Evolutionary conservation across 345 rosid genomes (phyloP).

Genomic region (Eucalyptus guilfoylei): DNA sequence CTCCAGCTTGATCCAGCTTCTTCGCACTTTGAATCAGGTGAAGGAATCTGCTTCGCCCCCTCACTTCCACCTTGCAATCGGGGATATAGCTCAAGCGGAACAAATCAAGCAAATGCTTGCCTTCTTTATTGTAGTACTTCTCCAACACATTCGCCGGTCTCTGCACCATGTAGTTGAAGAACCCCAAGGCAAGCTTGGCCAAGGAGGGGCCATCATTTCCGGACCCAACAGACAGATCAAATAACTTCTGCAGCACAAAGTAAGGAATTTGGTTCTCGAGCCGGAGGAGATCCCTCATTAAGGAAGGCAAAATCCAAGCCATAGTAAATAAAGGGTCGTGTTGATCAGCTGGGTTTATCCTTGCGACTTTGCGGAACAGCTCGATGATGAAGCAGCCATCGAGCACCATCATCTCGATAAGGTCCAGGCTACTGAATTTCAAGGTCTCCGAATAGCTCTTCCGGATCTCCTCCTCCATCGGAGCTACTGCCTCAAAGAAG

Average conservation of each 20-base stretch:
- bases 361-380: conserved; percentile 41
- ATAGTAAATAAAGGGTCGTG: conserved; percentile 59
- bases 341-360: conserved; percentile 9
- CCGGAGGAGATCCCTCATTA: conserved; percentile 49
- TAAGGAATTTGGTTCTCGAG: conserved; percentile 64
- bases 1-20: conserved; percentile 46
- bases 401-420: conserved; percentile 54
- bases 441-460: conserved; percentile 57
- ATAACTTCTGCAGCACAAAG: conserved; percentile 45
- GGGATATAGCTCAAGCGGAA: conserved; percentile 39
- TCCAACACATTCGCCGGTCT: conserved; percentile 18
- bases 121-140: conserved; percentile 2
- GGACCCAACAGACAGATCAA: conserved; percentile 21
- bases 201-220: conserved; percentile 17
- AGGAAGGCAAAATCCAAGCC: conserved; percentile 65
- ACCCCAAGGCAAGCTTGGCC: conserved; percentile 29
- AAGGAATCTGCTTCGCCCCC: not conserved
- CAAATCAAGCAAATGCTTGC: conserved; percentile 63
- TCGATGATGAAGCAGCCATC: conserved; percentile 61
- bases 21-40: conserved; percentile 44
- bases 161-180: conserved; percentile 46
- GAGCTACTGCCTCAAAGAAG: conserved; percentile 20
- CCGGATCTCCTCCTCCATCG: conserved; percentile 30
- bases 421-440: conserved; percentile 11
- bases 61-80: not conserved